Evolutionary conservation across 75 land plant genomes (phyloP).

Genomic region (Cryptomeria japonica): DNA sequence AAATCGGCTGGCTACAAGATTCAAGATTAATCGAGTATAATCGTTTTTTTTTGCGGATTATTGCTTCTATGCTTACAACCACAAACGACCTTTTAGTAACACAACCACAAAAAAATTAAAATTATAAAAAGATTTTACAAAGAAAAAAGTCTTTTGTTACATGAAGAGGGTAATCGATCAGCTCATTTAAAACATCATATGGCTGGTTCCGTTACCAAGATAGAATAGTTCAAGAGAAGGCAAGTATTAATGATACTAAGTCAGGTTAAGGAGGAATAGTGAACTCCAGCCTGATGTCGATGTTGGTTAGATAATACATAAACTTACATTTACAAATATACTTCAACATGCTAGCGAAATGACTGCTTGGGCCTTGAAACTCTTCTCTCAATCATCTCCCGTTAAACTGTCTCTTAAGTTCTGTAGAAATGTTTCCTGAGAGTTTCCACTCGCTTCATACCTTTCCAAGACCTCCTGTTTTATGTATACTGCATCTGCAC

Average conservation of each 20-base stretch:
- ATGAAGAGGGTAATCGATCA: background rate
- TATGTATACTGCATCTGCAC: constrained; percentile 37
- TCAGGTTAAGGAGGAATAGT: background rate
- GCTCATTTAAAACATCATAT: background rate
- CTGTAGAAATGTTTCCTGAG: constrained; percentile 21
- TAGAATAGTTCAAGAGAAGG: background rate
- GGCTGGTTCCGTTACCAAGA: background rate
- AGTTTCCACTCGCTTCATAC: constrained; percentile 13
- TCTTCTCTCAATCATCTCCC: constrained; percentile 27
- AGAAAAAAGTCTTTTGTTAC: background rate
- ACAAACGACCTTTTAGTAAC: background rate
- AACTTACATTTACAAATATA: background rate
- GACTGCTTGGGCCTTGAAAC: background rate
- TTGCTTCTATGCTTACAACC: too few relatives aligned
- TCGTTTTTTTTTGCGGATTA: too few relatives aligned
- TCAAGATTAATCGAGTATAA: too few relatives aligned
- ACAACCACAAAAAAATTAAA: background rate
- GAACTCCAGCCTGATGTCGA: background rate
- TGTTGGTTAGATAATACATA: background rate
- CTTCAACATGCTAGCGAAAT: background rate
- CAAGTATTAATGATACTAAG: background rate
- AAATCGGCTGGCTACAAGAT: too few relatives aligned
- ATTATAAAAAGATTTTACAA: background rate
- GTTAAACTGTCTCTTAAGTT: constrained; percentile 21
- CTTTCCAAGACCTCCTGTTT: constrained; percentile 31